Conservation (phyloP, 192 early-diverging fungal species). For the Spizellomyces punctatus region DNA sequence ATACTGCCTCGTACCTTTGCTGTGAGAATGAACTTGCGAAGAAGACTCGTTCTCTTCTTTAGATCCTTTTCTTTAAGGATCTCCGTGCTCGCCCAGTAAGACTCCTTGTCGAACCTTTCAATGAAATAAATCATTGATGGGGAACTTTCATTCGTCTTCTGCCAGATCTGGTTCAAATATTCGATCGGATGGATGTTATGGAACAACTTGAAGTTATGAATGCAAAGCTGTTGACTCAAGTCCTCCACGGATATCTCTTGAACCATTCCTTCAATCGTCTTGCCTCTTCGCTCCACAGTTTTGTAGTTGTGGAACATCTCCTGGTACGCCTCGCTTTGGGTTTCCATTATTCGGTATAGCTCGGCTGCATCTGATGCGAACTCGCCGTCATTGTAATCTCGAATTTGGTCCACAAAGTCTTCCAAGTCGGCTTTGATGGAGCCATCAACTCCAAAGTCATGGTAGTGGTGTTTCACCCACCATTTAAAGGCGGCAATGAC, state of each 20-base stretch:
- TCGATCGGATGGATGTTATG: slow-evolving; percentile 65
- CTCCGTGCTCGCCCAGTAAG: slow-evolving; percentile 64
- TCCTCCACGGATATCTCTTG: slow-evolving; percentile 46
- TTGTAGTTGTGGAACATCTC: slow-evolving; percentile 52
- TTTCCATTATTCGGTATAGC: slow-evolving; percentile 42
- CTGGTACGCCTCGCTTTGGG: slow-evolving; percentile 44
- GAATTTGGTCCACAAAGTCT: slow-evolving; percentile 46
- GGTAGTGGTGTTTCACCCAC: slow-evolving; percentile 61
- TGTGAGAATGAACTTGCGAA: slow-evolving; percentile 54
- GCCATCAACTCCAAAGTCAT: slow-evolving; percentile 56
- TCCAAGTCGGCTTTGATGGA: slow-evolving; percentile 45
- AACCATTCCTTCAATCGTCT: slow-evolving; percentile 56
- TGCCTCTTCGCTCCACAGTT: slow-evolving; percentile 48
- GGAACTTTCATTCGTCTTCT: slow-evolving; percentile 49
- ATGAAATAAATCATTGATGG: slow-evolving; percentile 59
- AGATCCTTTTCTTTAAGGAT: slow-evolving; percentile 51
- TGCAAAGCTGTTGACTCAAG: slow-evolving; percentile 54
- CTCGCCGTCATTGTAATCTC: slow-evolving; percentile 29
- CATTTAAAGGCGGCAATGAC: slow-evolving; percentile 46
- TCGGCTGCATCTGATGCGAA: slow-evolving; percentile 33
- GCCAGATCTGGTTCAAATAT: slow-evolving; percentile 64
- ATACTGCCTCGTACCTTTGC: slow-evolving; percentile 45
- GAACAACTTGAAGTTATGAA: slow-evolving; percentile 60
- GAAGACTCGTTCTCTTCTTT: slow-evolving; percentile 51
- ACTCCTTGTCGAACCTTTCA: slow-evolving; percentile 61